Evolutionary conservation across 2,329 filamentous ascomycete genomes (phyloP).

Genomic region (Byssoonygena ceratinophila): DNA sequence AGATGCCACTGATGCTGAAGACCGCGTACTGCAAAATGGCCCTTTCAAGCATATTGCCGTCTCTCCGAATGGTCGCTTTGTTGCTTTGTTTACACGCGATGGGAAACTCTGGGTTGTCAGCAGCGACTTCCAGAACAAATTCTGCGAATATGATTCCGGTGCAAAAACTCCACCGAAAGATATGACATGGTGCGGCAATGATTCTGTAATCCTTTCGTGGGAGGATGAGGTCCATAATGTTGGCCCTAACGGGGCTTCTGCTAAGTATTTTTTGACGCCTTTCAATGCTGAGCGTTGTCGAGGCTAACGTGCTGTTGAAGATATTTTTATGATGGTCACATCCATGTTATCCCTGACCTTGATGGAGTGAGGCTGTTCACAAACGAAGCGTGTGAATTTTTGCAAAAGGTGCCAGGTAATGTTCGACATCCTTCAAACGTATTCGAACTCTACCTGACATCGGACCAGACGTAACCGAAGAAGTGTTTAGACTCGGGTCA

Average conservation of each 20-base stretch:
- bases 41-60: conserved; percentile 85
- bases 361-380: conserved; percentile 87
- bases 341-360: conserved; percentile 76
- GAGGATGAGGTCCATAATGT: conserved; percentile 95
- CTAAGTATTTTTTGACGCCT: conserved; percentile 36
- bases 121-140: conserved; percentile 83
- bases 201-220: conserved; percentile 88
- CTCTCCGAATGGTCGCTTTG: conserved; percentile 80
- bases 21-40: conserved; percentile 79
- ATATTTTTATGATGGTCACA: conserved; percentile 82
- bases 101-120: conserved; percentile 87
- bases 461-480: conserved; percentile 57
- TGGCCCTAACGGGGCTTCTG: conserved; percentile 67
- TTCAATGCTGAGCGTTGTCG: not conserved
- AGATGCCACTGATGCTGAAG: conserved; percentile 81
- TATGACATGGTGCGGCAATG: conserved; percentile 92
- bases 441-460: conserved; percentile 5
- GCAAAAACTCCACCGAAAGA: conserved; percentile 77
- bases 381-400: conserved; percentile 89
- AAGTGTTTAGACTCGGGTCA: conserved; percentile 80
- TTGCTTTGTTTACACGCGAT: conserved; percentile 74
- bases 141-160: conserved; percentile 84
- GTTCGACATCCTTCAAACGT: conserved; percentile 7
- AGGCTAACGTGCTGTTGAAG: conserved; percentile 29
- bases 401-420: conserved; percentile 74